phyloP scores from a whole-genome alignment of 2,329 filamentous ascomycete genomes.

The Botrytis tulipae region DNA sequence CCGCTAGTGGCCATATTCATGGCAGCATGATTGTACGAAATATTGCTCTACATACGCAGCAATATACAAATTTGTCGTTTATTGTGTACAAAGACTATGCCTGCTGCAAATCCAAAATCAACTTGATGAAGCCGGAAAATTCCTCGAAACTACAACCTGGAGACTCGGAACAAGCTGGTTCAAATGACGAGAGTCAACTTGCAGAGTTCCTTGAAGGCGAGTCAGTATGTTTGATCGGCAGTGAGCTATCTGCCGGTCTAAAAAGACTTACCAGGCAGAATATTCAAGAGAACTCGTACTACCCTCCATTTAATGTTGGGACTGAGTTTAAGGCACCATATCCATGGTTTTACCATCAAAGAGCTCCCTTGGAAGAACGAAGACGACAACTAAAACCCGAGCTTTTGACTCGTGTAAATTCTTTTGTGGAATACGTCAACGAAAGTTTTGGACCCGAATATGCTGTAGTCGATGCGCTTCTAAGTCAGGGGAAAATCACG shows the following conservation, averaged over 20 bases:
- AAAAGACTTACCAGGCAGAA: conserved; percentile 21
- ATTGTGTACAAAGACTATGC: conserved; percentile 19
- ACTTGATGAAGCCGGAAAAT: too few relatives aligned
- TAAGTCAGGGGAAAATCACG: conserved; percentile 16
- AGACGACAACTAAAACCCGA: conserved; percentile 19
- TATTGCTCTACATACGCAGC: conserved; percentile 10
- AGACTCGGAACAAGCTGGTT: background rate
- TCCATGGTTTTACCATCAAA: conserved; percentile 21
- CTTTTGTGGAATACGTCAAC: conserved; percentile 20
- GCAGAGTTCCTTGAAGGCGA: conserved; percentile 1
- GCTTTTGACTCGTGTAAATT: conserved; percentile 19
- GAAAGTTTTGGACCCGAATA: conserved; percentile 20
- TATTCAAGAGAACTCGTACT: conserved; percentile 18
- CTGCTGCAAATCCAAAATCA: background rate
- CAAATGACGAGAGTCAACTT: background rate
- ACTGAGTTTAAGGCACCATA: conserved; percentile 20
- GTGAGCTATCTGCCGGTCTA: conserved; percentile 17
- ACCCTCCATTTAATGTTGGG: conserved; percentile 19
- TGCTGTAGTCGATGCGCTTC: conserved; percentile 12
- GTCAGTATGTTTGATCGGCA: conserved; percentile 15
- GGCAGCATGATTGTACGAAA: conserved; percentile 18
- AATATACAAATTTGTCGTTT: conserved; percentile 15
- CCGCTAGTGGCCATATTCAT: conserved; percentile 5
- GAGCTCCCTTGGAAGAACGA: conserved; percentile 19
- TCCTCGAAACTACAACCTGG: background rate